A percentile compares a stretch with the other conserved stretches of the same genome.
Evolutionary conservation across 2,329 filamentous ascomycete genomes (phyloP).

Genomic region (Pseudogymnoascus sp.): DNA sequence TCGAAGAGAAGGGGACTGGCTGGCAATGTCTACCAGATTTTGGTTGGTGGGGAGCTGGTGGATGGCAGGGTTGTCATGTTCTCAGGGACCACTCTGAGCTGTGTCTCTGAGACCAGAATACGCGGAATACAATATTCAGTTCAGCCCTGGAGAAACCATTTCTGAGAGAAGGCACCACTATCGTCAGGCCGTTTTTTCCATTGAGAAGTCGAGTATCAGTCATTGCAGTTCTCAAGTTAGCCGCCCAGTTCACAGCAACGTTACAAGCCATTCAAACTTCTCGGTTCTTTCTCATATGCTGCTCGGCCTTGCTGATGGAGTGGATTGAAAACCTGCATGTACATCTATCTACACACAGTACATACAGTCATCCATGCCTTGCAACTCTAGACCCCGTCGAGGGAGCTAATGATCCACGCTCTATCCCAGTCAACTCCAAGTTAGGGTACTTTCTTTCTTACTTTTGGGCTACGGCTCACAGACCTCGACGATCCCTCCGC

Average conservation of each 20-base stretch:
- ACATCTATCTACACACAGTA: not conserved
- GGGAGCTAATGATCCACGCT: conserved; percentile 6
- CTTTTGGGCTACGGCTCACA: conserved; percentile 6
- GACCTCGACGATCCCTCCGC: conserved; percentile 7
- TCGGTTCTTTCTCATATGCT: conserved; percentile 6
- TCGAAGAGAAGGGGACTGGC: conserved; percentile 1
- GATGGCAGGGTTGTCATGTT: not conserved
- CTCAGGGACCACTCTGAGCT: conserved; percentile 1
- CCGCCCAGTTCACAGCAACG: not conserved
- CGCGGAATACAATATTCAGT: not conserved
- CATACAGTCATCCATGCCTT: not conserved
- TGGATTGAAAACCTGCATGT: conserved; percentile 4
- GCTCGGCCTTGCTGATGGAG: not conserved
- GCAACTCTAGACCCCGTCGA: not conserved
- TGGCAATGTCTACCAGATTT: not conserved
- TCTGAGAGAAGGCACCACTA: not conserved
- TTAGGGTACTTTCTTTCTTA: not conserved
- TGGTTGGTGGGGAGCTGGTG: not conserved
- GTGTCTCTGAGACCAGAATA: conserved; percentile 1
- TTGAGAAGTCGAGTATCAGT: not conserved
- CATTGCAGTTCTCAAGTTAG: not conserved
- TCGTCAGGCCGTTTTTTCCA: not conserved
- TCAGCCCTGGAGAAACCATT: not conserved
- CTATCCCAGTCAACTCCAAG: not conserved
- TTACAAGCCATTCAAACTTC: not conserved